These are phyloP conservation scores for Graphiopsis chlorocephala DNA, from an alignment of 2,329 filamentous ascomycete genomes.

Conservation along the genomic window DNA sequence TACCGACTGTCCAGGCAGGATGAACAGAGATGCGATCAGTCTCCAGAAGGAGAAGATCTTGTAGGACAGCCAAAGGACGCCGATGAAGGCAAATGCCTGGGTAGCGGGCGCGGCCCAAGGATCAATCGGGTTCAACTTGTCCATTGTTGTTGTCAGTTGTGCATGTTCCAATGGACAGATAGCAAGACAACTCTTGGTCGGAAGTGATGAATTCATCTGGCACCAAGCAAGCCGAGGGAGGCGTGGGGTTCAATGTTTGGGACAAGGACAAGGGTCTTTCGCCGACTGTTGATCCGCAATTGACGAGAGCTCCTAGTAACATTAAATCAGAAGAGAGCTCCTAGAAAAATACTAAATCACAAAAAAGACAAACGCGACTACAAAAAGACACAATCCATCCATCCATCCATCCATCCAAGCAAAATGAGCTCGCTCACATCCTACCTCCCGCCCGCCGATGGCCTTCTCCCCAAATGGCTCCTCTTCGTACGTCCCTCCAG, in stretches of 20 bases:
- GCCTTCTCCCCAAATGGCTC: slow-evolving; percentile 63
- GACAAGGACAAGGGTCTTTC: not conserved
- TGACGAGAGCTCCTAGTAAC: not conserved
- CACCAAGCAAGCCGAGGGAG: not conserved
- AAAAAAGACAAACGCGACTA: not conserved
- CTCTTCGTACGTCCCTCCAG: slow-evolving; percentile 52
- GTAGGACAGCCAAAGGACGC: slow-evolving; percentile 36
- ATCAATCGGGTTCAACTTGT: slow-evolving; percentile 24
- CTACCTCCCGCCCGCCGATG: slow-evolving; percentile 46
- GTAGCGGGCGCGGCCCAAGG: slow-evolving; percentile 32
- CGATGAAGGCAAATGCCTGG: slow-evolving; percentile 37
- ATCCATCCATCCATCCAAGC: too few species aligned
- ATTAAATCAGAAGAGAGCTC: not conserved
- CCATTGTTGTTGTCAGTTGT: slow-evolving; percentile 14
- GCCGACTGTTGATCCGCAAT: not conserved
- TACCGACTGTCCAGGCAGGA: slow-evolving; percentile 49
- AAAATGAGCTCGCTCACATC: slow-evolving; percentile 28
- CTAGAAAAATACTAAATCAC: not conserved
- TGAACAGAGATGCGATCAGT: slow-evolving; percentile 48
- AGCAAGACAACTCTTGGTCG: not conserved
- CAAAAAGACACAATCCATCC: not conserved
- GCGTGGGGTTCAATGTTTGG: not conserved
- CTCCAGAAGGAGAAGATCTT: slow-evolving; percentile 48
- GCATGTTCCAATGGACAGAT: not conserved
- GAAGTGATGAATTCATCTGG: not conserved